Evolutionary conservation across 257 asterid species (phyloP).

Genomic region (Solanum stenotomum): DNA sequence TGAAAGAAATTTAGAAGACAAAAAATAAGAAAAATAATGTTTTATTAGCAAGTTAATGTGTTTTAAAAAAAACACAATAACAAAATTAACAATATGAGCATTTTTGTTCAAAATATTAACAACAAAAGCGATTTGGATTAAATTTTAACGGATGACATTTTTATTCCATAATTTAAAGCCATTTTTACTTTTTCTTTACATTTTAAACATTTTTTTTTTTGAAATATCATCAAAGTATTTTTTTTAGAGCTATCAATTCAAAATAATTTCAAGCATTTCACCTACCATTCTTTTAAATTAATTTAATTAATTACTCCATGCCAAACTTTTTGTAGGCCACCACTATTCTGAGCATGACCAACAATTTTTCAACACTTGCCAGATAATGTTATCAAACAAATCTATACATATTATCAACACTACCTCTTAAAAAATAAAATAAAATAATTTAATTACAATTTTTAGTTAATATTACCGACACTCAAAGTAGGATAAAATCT

Average conservation of each 20-base stretch:
- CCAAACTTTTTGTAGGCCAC: conserved; percentile 5
- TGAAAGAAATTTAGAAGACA: no score
- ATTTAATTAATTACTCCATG: background rate
- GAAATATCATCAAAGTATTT: no score
- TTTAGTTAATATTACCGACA: background rate
- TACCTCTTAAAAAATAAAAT: background rate
- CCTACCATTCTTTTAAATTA: background rate
- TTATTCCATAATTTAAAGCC: no score
- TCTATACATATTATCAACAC: background rate
- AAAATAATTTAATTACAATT: background rate
- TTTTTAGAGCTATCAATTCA: background rate
- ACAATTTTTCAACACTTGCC: background rate
- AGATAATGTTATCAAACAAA: background rate
- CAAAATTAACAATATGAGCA: no score
- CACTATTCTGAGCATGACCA: background rate
- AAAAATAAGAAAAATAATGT: no score
- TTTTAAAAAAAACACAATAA: no score
- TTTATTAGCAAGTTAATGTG: no score
- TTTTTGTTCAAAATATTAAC: no score
- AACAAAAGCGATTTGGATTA: no score
- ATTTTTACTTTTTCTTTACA: no score
- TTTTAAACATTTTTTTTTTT: no score
- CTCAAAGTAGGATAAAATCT: background rate
- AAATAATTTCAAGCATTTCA: background rate
- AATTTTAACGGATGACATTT: no score